These are phyloP conservation scores for Talaromyces pinophilus DNA, from an alignment of 2,329 filamentous ascomycete genomes.

Conservation along the genomic window DNA sequence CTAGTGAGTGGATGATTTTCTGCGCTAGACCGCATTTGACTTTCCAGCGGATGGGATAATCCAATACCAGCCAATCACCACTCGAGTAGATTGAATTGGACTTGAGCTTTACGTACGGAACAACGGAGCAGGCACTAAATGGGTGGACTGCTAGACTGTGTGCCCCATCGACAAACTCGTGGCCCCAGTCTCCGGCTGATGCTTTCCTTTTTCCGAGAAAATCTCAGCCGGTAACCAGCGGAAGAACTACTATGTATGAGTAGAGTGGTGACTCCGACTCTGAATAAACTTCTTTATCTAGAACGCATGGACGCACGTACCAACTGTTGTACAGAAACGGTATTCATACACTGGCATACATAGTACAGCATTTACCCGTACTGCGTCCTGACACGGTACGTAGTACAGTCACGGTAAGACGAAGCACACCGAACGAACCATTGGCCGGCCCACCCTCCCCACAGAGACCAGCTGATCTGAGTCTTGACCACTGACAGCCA, in stretches of 20 bases:
- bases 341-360: not conserved
- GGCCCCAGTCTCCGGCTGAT: not conserved
- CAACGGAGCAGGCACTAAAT: not conserved
- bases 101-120: not conserved
- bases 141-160: not conserved
- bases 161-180: not conserved
- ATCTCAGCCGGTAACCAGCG: not conserved
- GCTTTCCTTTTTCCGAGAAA: not conserved
- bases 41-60: not conserved
- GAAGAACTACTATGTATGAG: not conserved
- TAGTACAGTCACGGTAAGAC: not conserved
- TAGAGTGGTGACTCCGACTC: constrained; percentile 1
- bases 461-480: constrained; percentile 18
- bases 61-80: not conserved
- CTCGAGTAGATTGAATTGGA: not conserved
- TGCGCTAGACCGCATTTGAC: not conserved
- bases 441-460: constrained; percentile 4
- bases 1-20: not conserved
- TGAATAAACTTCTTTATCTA: not conserved
- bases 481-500: constrained; percentile 11
- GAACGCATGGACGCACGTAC: not conserved
- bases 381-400: not conserved
- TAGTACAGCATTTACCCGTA: not conserved
- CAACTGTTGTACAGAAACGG: not conserved
- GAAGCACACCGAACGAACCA: not conserved